phyloP scores from a whole-genome alignment of 352 stramenopile species.

The Phytopythium chamaehyphon region DNA sequence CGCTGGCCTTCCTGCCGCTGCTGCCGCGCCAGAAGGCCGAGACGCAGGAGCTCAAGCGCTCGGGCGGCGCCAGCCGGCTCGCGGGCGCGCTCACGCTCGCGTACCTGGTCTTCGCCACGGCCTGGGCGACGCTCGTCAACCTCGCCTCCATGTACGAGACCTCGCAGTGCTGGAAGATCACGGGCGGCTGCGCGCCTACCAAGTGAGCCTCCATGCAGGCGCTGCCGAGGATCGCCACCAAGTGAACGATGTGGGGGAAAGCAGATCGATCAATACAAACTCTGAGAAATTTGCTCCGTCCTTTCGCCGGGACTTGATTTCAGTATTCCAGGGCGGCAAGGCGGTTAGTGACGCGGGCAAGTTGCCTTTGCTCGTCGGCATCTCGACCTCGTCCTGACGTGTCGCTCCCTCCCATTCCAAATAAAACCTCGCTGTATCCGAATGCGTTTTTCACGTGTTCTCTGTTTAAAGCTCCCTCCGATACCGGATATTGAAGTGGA shows the following conservation, averaged over 20 bases:
- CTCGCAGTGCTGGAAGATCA: constrained; percentile 61
- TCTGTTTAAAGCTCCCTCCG: background rate
- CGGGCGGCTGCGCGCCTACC: constrained; percentile 35
- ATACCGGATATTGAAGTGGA: constrained; percentile 7
- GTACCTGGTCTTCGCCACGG: constrained; percentile 29
- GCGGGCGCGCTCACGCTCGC: constrained; percentile 32
- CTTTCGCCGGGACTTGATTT: background rate
- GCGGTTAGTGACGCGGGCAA: no score
- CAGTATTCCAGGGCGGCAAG: background rate
- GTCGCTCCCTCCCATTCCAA: no score
- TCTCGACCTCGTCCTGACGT: no score
- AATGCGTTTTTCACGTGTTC: background rate
- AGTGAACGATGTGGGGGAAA: background rate
- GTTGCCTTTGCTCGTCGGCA: no score
- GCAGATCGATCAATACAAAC: no score
- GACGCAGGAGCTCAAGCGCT: constrained; percentile 40
- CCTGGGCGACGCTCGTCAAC: constrained; percentile 38
- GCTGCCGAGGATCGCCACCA: no score
- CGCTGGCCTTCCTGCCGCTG: constrained; percentile 41
- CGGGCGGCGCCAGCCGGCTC: constrained; percentile 28
- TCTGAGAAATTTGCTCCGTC: no score
- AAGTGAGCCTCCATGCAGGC: no score
- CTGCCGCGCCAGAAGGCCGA: constrained; percentile 44
- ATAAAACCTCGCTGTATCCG: constrained; percentile 5
- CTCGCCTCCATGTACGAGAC: constrained; percentile 42